Evolutionary conservation across 129 eudicot species (phyloP).

Genomic region (Oenanthe sinensis): DNA sequence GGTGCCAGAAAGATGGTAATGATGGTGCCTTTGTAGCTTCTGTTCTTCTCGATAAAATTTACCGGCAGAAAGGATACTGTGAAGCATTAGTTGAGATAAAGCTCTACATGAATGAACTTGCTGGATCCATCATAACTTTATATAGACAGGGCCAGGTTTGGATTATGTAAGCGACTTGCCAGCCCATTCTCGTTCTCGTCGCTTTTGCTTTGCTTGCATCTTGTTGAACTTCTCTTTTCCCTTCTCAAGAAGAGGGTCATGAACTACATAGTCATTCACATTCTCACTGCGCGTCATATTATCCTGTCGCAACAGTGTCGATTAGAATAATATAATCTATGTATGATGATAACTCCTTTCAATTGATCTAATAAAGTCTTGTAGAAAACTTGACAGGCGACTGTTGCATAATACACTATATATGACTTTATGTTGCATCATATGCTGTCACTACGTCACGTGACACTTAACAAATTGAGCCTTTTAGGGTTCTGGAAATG

Average conservation of each 20-base stretch:
- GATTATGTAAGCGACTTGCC: constrained; percentile 78
- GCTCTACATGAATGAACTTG: neutral
- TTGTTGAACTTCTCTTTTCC: constrained; percentile 94
- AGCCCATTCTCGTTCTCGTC: constrained; percentile 93
- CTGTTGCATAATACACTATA: neutral
- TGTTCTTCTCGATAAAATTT: neutral
- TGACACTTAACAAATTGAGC: neutral
- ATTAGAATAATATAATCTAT: neutral
- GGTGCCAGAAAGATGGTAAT: neutral
- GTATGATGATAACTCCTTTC: too few species aligned
- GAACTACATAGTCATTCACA: constrained; percentile 80
- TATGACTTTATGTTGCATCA: neutral
- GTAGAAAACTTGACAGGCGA: neutral
- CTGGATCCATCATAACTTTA: neutral
- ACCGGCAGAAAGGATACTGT: neutral
- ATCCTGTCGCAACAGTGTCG: constrained; percentile 36
- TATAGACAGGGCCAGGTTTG: neutral
- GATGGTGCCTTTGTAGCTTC: neutral
- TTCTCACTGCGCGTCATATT: constrained; percentile 76
- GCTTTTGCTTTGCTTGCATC: constrained; percentile 86
- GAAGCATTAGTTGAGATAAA: neutral
- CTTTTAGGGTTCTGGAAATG: neutral
- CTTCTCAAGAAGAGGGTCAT: constrained; percentile 84
- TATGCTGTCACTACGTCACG: neutral
- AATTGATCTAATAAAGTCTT: neutral